phyloP scores from a whole-genome alignment of 2,329 filamentous ascomycete species.

The Fusarium nematophilum region DNA sequence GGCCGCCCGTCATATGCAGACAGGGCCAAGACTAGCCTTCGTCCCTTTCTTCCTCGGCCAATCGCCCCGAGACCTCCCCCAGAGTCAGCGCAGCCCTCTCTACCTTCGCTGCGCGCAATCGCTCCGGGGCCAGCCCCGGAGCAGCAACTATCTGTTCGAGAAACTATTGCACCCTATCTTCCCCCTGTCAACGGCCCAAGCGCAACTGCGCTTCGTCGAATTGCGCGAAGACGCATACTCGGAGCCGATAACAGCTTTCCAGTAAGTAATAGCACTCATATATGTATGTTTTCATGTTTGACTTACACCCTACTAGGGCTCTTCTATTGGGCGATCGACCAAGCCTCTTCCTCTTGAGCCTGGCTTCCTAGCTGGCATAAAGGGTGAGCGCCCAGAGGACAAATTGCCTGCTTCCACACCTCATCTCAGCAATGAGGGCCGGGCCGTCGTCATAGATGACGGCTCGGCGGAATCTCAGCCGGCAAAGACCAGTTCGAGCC shows the following conservation, averaged over 20 bases:
- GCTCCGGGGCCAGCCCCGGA: slow-evolving; percentile 5
- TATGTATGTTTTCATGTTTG: not conserved
- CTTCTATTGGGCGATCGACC: not conserved
- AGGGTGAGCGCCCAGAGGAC: slow-evolving; percentile 3
- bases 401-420: slow-evolving; percentile 12
- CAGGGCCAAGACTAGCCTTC: slow-evolving; percentile 49
- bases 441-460: not conserved
- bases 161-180: not conserved
- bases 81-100: slow-evolving; percentile 3
- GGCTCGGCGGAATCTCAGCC: slow-evolving; percentile 7
- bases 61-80: slow-evolving; percentile 46
- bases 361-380: not conserved
- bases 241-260: not conserved
- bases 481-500: slow-evolving; percentile 3
- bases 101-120: slow-evolving; percentile 15
- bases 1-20: slow-evolving; percentile 60
- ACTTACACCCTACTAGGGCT: slow-evolving; percentile 6
- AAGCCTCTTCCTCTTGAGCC: not conserved
- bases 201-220: not conserved
- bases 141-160: not conserved
- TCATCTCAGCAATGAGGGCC: slow-evolving; percentile 1
- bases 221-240: not conserved
- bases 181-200: not conserved
- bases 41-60: slow-evolving; percentile 48
- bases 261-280: not conserved